Evolutionary conservation across 2,329 filamentous ascomycete genomes (phyloP), one percentile per base, ranked within the genome.

Genomic region (Endoconidiophora polonica): DNA sequence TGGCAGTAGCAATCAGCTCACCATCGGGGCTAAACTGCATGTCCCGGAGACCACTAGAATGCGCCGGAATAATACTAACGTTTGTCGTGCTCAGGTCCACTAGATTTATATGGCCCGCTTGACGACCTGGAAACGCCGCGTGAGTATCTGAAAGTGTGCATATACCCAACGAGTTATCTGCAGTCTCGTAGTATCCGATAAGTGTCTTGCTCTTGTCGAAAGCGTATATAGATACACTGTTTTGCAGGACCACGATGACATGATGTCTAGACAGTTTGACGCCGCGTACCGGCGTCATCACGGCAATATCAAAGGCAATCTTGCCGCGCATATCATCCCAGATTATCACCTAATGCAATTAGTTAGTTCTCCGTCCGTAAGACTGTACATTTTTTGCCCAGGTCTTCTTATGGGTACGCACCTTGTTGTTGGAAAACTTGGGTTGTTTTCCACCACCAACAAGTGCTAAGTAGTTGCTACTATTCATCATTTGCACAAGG

Each of bases 11-110:
- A 26, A 96, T 68, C 14, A 93, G 66, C 45, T 86, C 76, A 2
- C 85, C 87, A 59, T 94, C 84, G 0, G 72, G 73, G 57, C 86
- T 94, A 36, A 98, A 68, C 9, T 81, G 76, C 56, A 98, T 71
- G 40, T 87, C 86, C 54, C 83, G 77, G 16, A 98, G 68, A 0
- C 83, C 72, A 0, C 83, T 82, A 3, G 81, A 80, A 62, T 98
- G 91, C 2, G 90, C 91, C 1, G 87, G 86, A 53, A 96, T 86
- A 62, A 98, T 94, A 66, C 83, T 93, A 56, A 96, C 86, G 58
- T 85, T 90, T 46, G 80, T 79, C 0, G 79, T 86, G 16, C 72
- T 70, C 9, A 93, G 66, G 58, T 93, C 80, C 47, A 94, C 82
- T 1, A 96, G 68, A 62, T 95, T 88, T 24, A 96, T 81, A 59